Base-by-base conservation (phyloP, 257 asterid species). In the Jaltomata sinuosa region DNA sequence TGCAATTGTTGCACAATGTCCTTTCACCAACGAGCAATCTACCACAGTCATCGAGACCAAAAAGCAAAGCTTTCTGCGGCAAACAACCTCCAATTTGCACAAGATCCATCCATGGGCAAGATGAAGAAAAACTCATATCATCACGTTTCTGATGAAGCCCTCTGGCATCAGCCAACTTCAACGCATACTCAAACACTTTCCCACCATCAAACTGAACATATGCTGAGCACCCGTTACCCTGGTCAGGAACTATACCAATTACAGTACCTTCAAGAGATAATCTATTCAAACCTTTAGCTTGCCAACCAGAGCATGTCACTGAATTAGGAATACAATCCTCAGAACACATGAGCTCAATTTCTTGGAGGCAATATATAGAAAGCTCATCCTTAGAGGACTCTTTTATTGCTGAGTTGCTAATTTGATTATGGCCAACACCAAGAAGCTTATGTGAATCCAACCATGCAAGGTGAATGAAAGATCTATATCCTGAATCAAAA, bases 11-110 rank as follows among this genome's bases (percentile, higher is more conserved):
- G 86, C 98, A 95, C 78, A 95, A 57, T 85, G 92, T 90, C 84
- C 84, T 92, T 72, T 95, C 91, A 81, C 91, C 90, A 47, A 88
- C 89, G 29, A 92, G 95, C 82, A 95, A 89, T 85, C 89, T 91
- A 83, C 98, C 97, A 87, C 84, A 89, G 86, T 91, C 91, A 79
- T 97, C 99, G 36, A 97, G 97, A 84, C 98, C 99, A 88, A 95
- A 90, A 84, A 95, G 94, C 82, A 97, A 86, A 11, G 89, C 84
- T 38, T 87, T 94, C 79, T 86, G 91, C 42, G 86, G 85, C 67
- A 89, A 89, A 78, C 74, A 67, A 83, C 86, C 89, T 79, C 82
- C 91, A 83, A 90, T 86, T 12, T 85, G 88, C 85, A 90, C 94
- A 88, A 91, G 87, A 88, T 87, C 87, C 97, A 95, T 97, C 94